Evolutionary conservation across 2,329 filamentous ascomycete species (phyloP).

Genomic region (Chaetomium sp.): DNA sequence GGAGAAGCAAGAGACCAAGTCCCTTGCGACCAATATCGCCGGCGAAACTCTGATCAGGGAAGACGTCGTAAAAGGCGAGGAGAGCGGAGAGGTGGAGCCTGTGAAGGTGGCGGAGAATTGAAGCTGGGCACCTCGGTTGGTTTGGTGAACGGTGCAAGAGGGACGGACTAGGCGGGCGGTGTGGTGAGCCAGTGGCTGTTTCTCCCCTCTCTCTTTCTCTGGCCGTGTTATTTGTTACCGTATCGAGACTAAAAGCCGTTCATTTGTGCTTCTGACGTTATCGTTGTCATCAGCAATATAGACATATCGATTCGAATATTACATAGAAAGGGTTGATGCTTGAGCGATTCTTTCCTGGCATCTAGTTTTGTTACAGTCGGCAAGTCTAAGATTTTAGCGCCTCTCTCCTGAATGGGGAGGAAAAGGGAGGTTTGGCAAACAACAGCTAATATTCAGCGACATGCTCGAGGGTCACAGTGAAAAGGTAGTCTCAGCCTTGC

Average conservation of each 20-base stretch:
- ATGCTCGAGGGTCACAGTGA: too few relatives aligned
- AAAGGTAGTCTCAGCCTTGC: too few relatives aligned
- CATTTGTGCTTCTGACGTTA: neutral
- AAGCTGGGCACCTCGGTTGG: neutral
- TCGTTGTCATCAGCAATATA: neutral
- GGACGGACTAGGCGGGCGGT: neutral
- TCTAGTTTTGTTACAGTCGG: too few relatives aligned
- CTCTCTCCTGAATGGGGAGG: too few relatives aligned
- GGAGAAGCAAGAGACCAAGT: conserved; percentile 38
- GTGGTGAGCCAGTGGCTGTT: neutral
- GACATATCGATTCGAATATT: neutral
- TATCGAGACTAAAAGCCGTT: neutral
- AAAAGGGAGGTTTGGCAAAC: too few relatives aligned
- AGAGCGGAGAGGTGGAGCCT: conserved; percentile 26
- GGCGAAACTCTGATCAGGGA: conserved; percentile 49
- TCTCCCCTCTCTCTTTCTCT: neutral
- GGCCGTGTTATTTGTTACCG: neutral
- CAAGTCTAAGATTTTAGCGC: too few relatives aligned
- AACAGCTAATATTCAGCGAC: too few relatives aligned
- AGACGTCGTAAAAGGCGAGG: conserved; percentile 40
- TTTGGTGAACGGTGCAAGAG: neutral
- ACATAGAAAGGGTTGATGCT: neutral
- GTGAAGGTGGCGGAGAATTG: conserved; percentile 28
- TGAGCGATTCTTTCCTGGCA: too few relatives aligned
- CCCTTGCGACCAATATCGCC: conserved; percentile 46